Evolutionary conservation across 2,329 filamentous ascomycete species (phyloP).

Genomic region (Dothideomycetes sp.): DNA sequence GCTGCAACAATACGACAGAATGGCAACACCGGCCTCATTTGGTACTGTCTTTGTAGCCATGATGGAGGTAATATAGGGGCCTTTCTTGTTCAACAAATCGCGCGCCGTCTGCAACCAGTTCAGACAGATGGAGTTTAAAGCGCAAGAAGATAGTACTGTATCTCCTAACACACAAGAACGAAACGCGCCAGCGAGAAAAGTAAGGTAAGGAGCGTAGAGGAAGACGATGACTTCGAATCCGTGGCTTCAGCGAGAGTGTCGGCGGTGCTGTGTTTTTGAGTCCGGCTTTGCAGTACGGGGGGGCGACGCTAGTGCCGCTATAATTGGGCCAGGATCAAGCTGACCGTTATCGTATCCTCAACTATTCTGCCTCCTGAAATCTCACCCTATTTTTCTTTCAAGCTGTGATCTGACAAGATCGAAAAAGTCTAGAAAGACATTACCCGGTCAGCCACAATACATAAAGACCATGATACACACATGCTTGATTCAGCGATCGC

Average conservation of each 20-base stretch:
- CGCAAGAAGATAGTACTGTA: neutral
- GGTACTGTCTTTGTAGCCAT: neutral
- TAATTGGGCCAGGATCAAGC: neutral
- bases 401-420: neutral
- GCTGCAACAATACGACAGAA: constrained; percentile 82
- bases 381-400: neutral
- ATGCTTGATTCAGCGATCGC: too few species aligned
- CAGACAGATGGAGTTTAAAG: neutral
- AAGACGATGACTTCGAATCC: neutral
- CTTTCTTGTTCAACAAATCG: too few species aligned
- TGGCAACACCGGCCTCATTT: constrained; percentile 50
- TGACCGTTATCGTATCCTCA: neutral
- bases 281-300: neutral
- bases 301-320: neutral
- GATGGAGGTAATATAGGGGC: too few species aligned
- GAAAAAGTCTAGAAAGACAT: too few species aligned
- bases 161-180: neutral
- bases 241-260: neutral
- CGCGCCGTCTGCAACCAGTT: too few species aligned
- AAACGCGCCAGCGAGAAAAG: neutral
- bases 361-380: neutral
- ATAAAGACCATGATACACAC: too few species aligned
- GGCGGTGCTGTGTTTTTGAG: neutral
- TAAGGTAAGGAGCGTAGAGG: neutral
- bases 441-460: too few species aligned